Base-by-base conservation (phyloP, 345 rosid species). In the Gossypium stocksii region DNA sequence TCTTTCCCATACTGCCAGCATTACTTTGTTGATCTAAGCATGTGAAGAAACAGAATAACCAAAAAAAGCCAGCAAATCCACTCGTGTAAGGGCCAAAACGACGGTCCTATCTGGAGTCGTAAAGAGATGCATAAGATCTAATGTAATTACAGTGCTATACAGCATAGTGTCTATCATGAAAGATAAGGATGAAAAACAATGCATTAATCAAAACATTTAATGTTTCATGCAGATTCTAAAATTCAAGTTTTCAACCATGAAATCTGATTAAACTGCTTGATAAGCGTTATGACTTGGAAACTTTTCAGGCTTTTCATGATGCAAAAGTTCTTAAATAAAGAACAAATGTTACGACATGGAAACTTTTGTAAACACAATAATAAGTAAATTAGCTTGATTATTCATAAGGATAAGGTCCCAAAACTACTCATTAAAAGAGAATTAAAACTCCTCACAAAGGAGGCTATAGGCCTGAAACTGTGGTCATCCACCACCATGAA, bases 1-100 rank as follows among this genome's bases (percentile, higher is more conserved):
- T 89, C 93, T 91, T 95, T 74, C 99, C 92, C 99, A 95, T 94
- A 77, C 80, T 79, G 77, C 82, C 27, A 85, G 86, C 94, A 93
- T 90, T 84, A 86, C 90, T 82, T 57, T 82, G 72, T 78, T 73
- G 65, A 80, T 85, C 85, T 84, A 79, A 27, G 75, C 58, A 44
- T 60, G 15, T 58, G 77, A 80, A 73, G 54, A 74, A 59, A 74
- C 78, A 52, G 59, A 70, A 27, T 16, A 74, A 69, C 77, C 41
- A 72, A 58, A 29, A n/a, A 19, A n/a, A 19, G n/a, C 63, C 63
- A 62, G 78, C 81, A 75, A 71, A 44, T 72, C 67, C 67, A 62
- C 74, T 49, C 19, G 74, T 9, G 41, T 17, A 13, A 41, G 57
- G 57, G 15, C 59, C 2, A 19, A 41, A 56, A 7, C 22, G 66